phyloP scores from a whole-genome alignment of 768 basidiomycete genomes.

The Coprinellus aureogranulatus region DNA sequence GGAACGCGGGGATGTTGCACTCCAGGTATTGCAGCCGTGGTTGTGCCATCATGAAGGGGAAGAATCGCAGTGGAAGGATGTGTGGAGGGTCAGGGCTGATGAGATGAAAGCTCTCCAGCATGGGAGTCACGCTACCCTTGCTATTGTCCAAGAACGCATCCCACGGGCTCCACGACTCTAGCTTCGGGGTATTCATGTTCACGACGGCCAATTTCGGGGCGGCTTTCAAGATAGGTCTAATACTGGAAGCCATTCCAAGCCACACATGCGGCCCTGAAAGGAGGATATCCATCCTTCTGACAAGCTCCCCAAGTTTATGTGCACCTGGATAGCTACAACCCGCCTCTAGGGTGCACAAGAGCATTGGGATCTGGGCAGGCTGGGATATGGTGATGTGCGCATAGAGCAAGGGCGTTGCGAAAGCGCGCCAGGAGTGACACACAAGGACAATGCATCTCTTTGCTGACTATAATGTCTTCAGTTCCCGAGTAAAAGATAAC shows the following conservation, averaged over 20 bases:
- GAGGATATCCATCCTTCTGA: background rate
- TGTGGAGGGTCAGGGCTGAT: background rate
- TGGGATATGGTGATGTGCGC: conserved; percentile 18
- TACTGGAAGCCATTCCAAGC: background rate
- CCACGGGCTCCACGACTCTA: too few relatives aligned
- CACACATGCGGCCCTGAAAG: background rate
- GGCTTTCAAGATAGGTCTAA: background rate
- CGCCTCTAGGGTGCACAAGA: background rate
- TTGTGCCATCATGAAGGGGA: background rate
- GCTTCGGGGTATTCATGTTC: background rate
- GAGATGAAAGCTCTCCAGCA: background rate
- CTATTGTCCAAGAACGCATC: background rate
- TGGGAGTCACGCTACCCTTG: background rate
- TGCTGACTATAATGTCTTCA: conserved; percentile 14
- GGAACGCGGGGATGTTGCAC: background rate
- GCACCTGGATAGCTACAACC: background rate
- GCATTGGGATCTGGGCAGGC: background rate
- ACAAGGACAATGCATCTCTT: conserved; percentile 24
- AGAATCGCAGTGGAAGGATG: background rate
- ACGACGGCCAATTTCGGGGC: background rate
- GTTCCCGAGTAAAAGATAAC: background rate
- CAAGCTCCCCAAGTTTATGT: background rate
- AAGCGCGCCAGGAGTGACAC: conserved; percentile 23
- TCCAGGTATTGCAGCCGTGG: background rate
- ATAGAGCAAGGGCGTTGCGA: conserved; percentile 23